Evolutionary conservation across 2,329 filamentous ascomycete species (phyloP).

Genomic region (Bipolaris oryzae): DNA sequence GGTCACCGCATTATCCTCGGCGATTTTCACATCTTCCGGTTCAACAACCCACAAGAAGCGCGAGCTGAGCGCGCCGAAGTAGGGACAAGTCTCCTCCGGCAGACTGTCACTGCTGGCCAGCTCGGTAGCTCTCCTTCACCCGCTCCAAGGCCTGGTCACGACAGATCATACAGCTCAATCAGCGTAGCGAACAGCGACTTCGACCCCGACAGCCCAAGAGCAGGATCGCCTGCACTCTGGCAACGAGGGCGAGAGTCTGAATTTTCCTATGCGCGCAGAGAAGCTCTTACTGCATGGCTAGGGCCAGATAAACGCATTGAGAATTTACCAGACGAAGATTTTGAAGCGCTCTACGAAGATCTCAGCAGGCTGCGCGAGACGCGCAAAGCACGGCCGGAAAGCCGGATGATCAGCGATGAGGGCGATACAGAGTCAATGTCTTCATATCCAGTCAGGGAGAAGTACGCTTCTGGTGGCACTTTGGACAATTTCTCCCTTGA

Average conservation of each 20-base stretch:
- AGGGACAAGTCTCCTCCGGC: constrained; percentile 75
- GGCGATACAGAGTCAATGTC: constrained; percentile 81
- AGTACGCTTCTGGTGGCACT: constrained; percentile 93
- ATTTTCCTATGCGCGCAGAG: constrained; percentile 90
- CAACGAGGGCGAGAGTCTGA: constrained; percentile 78
- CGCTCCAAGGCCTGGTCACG: constrained; percentile 69
- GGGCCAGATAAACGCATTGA: constrained; percentile 91
- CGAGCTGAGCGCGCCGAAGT: constrained; percentile 88
- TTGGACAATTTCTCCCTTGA: constrained; percentile 96
- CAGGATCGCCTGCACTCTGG: constrained; percentile 77
- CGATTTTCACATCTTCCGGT: constrained; percentile 98
- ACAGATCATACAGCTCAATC: constrained; percentile 66
- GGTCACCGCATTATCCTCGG: constrained; percentile 95
- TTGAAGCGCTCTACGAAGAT: constrained; percentile 92
- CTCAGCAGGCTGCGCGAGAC: constrained; percentile 87
- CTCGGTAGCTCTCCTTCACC: constrained; percentile 70
- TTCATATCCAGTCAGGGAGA: constrained; percentile 87
- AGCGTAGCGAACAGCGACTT: constrained; percentile 81
- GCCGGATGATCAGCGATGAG: constrained; percentile 68
- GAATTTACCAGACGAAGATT: constrained; percentile 87
- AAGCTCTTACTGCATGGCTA: constrained; percentile 89
- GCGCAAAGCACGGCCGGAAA: constrained; percentile 70
- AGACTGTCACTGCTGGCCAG: constrained; percentile 72
- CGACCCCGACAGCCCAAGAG: constrained; percentile 72
- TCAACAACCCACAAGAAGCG: constrained; percentile 97